Evolutionary conservation across 495 filamentous ascomycete genomes (phyloP), one percentile per base, ranked within the genome.

Genomic region (Aspergillus carlsbadensis): DNA sequence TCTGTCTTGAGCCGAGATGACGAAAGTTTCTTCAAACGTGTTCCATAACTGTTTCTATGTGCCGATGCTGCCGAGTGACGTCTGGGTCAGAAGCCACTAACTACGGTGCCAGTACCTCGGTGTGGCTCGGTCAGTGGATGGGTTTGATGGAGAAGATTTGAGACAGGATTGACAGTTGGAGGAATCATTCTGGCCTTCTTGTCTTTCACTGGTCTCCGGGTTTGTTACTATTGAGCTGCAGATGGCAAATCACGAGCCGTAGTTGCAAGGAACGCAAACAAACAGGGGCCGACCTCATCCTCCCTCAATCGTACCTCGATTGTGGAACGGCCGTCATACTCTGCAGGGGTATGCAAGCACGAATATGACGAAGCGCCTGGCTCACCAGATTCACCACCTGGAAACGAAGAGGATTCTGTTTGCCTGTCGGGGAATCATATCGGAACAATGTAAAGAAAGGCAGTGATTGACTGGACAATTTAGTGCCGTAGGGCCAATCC

Each of bases 401-500:
- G 41, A 17, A 22, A 22, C 6, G 17, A 41, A 18, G 3, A 41
- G 37, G 6, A 41, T 41, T 17, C 6, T 43, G 41, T 43, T 43
- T 43, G 41, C 41, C 22, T 43, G 41, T 14, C 11, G 11, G 3
- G 41, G 26, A 29, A 29, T 29, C 26, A 4, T 43, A 14, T 14
- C 10, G 10, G 34, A 50, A 37, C 18, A 26, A 4, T 3, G 17
- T 5, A 10, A 20, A n/a, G 2, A 50, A 37, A 24, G 33, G 43
- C 24, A 39, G 41, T 52, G 49, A 52, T 42, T 52, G 36, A 40
- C 49, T 29, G 10, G 37, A 42, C 36, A 33, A 52, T 52, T 52
- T 52, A 52, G 49, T 52, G 36, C 36, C 49, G 24, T 50, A 50
- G 47, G 47, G 49, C 35, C 49, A 40, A 31, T 42, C 49, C 36